These are phyloP conservation scores for Nicotiana otophora DNA, from an alignment of 257 asterid genomes.

Conservation along the genomic window DNA sequence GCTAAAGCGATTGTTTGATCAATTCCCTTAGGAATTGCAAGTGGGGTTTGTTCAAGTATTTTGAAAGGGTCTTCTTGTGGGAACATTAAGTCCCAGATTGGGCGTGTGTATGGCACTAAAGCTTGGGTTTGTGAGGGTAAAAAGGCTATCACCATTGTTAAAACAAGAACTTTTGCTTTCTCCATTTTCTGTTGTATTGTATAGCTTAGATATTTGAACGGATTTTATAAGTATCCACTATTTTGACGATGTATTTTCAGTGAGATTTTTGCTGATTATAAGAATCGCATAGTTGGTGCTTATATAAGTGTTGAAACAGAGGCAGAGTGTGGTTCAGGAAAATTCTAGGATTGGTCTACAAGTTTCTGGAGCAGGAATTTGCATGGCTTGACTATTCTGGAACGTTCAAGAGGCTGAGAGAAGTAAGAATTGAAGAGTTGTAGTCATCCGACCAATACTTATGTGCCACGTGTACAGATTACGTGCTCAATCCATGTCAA, in stretches of 20 bases:
- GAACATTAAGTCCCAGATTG: conserved; percentile 20
- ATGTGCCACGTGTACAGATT: neutral
- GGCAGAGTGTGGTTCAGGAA: neutral
- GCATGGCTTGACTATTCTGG: neutral
- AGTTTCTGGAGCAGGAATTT: neutral
- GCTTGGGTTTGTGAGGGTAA: conserved; percentile 13
- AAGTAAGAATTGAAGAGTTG: neutral
- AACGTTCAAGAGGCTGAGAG: neutral
- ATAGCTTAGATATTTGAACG: neutral
- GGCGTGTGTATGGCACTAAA: conserved; percentile 22
- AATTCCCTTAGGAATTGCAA: conserved; percentile 21
- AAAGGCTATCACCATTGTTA: neutral
- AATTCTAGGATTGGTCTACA: neutral
- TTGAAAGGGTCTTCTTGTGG: conserved; percentile 34
- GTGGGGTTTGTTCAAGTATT: conserved; percentile 33
- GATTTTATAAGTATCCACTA: neutral
- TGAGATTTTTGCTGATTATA: neutral
- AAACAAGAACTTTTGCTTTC: neutral
- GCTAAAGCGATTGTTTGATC: conserved; percentile 32
- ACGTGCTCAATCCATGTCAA: too few species aligned
- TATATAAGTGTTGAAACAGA: neutral
- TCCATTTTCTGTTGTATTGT: conserved; percentile 9
- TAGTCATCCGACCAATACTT: neutral
- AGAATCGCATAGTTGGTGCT: neutral
- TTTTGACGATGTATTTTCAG: too few species aligned